Evolutionary conservation across 495 filamentous ascomycete genomes (phyloP), one percentile per base, ranked within the genome.

Genomic region (Aspergillus homomorphus): DNA sequence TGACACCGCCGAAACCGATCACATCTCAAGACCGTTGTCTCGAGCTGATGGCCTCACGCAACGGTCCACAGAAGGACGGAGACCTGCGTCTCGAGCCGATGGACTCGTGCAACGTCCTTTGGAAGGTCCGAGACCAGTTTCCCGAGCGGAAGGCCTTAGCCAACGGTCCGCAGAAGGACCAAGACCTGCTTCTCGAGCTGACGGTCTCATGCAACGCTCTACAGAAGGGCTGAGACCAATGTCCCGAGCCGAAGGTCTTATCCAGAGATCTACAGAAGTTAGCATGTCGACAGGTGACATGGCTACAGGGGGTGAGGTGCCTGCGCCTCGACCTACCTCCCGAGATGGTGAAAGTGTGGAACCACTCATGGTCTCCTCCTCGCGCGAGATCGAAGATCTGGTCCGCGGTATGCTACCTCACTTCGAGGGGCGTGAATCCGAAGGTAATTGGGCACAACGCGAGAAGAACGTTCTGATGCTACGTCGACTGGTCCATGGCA

Each of bases 401-500:
- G 84, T 96, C 62, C 82, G 81, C 43, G 84, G 85, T 12, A 96
- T 99, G 91, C 75, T 84, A 26, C 79, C 79, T 30, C 80, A 77
- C 65, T 98, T 98, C 63, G 91, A 97, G 61, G 93, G 92, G 42
- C 90, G 82, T 65, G 94, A 98, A 73, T 85, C 88, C 0, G 94
- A 98, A 64, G 79, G 87, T 23, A 98, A 98, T 65, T 98, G 94
- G 92, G 64, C 87, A 64, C 82, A 85, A 53, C 82, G 95, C 67
- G 93, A 97, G 63, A 87, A 92, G 73, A 87, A 80, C 65, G 78
- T 89, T 23, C 79, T 81, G 19, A 90, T 88, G 56, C 70, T 98
- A 10, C 86, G 93, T 26, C 82, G 85, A 60, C 77, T 98, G 18
- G 85, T 87, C 9, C 85, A 84, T 51, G 94, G 94, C 45, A 98